Evolutionary conservation across 257 asterid genomes (phyloP), one percentile per base, ranked within the genome.

Genomic region (Parsonsia alboflavescens): DNA sequence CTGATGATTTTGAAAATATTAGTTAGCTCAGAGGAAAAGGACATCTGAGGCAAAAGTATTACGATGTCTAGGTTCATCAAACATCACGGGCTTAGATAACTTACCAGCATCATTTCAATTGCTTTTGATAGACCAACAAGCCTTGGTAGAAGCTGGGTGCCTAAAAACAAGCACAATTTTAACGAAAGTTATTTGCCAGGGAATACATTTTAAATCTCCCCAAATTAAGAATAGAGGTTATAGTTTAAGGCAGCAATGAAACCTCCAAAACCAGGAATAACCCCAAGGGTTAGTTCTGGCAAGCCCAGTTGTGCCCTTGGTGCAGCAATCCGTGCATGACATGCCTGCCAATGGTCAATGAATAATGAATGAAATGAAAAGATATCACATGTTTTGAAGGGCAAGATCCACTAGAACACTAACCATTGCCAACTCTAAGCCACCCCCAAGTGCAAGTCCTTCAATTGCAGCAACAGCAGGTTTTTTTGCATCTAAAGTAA

Each of bases 361-460:
- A 77, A 61, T 45, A 70, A 66, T 19, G 39, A 65, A 73, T 62
- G 24, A 50, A 71, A 36, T 22, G 36, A 71, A 54, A 44, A 68
- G 65, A 54, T 26, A 19, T 70, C 39, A 16, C 10, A 46, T n/a
- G 17, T 3, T 7, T 21, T 56, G 22, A 13, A 57, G 68, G 1
- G 33, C 26, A 70, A 72, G 17, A 41, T 39, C 45, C 42, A 8
- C 30, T 17, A 68, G 19, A 73, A 75, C 72, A 80, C 95, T 41
- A 74, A 95, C 99, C 99, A 95, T 72, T 77, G 94, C 94, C 75
- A 95, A 72, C 79, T 95, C 99, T 81, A 95, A 81, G 80, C 97
- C 99, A 79, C 99, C 99, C 74, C 99, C 99, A 73, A 95, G 96
- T 59, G 97, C 97, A 79, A 91, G 96, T 72, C 99, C 99, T 82